Percentiles rank a stretch among this genome's conserved stretches.
Evolutionary conservation across 2,329 filamentous ascomycete genomes (phyloP).

Genomic region (Colletotrichum aenigma): DNA sequence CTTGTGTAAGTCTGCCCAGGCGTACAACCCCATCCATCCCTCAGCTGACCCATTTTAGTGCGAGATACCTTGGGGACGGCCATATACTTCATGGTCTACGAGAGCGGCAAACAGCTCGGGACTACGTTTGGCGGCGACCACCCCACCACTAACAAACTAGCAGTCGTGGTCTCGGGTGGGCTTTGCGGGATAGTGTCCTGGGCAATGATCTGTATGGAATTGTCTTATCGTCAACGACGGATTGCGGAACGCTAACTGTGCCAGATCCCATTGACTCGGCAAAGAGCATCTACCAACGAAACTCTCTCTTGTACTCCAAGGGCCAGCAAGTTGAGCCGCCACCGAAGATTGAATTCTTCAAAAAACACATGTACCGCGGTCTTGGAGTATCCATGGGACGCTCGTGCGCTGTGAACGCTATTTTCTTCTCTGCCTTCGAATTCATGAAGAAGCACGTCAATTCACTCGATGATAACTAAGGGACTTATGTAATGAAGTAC

Average conservation of each 20-base stretch:
- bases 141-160: slow-evolving; percentile 78
- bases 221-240: background rate
- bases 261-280: slow-evolving; percentile 77
- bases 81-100: slow-evolving; percentile 90
- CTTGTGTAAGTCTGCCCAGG: slow-evolving; percentile 61
- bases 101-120: slow-evolving; percentile 82
- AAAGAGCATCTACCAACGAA: slow-evolving; percentile 85
- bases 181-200: slow-evolving; percentile 85
- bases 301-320: slow-evolving; percentile 72
- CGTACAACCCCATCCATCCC: slow-evolving; percentile 11
- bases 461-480: slow-evolving; percentile 49
- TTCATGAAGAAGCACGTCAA: slow-evolving; percentile 75
- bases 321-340: slow-evolving; percentile 67
- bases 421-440: slow-evolving; percentile 90
- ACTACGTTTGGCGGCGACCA: slow-evolving; percentile 74
- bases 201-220: slow-evolving; percentile 71
- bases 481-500: background rate
- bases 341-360: slow-evolving; percentile 80
- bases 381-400: slow-evolving; percentile 83
- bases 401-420: slow-evolving; percentile 82
- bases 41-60: slow-evolving; percentile 50
- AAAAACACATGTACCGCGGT: slow-evolving; percentile 80
- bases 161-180: slow-evolving; percentile 79
- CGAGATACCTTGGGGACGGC: slow-evolving; percentile 83
- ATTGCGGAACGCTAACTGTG: slow-evolving; percentile 2